Evolutionary conservation across 164 flowering plant genomes (phyloP), one percentile per base, ranked within the genome.

Genomic region (Stephania yunnanensis): DNA sequence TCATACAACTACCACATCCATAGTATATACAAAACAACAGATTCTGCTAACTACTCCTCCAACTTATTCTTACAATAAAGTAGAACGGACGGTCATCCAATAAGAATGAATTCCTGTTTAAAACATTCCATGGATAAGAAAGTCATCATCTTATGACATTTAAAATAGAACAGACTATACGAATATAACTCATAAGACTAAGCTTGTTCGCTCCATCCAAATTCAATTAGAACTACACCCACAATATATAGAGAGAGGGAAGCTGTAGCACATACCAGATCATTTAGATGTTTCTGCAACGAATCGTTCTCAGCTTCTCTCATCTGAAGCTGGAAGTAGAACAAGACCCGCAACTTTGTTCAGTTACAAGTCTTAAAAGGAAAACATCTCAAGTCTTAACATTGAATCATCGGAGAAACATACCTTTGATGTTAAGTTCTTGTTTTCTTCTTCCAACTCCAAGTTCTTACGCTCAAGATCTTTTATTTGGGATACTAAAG

Each of bases 391-490:
- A 19, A 53, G 22, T 66, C 45, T 42, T 12, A 46, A 36, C 42
- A 36, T 36, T 36, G 42, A 36, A 36, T 36, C 42, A 36, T 36
- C 1, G 4, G 42, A 36, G 44, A 50, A 20, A 1, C 17, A 15
- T 80, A 92, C 98, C 97, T 79, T 83, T 6, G 86, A 84, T 29
- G 64, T 45, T 67, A 94, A 73, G 45, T 44, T 82, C 71, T 71
- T 86, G 79, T 91, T 95, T 42, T 89, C 85, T 75, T 88, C 89
- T 70, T 89, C 92, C 81, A 92, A 77, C 71, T 88, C 90, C 0
- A 76, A 76, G 80, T 91, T 91, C 86, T 78, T 90, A 75, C 69
- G 86, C 74, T 87, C 92, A 66, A 91, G 75, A 29, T 87, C 90
- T 76, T 85, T 84, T 44, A 92, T 76, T 80, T 90, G 94, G 61